These are phyloP conservation scores for Tuber magnatum DNA, from an alignment of 495 filamentous ascomycete genomes.

Conservation along the genomic window DNA sequence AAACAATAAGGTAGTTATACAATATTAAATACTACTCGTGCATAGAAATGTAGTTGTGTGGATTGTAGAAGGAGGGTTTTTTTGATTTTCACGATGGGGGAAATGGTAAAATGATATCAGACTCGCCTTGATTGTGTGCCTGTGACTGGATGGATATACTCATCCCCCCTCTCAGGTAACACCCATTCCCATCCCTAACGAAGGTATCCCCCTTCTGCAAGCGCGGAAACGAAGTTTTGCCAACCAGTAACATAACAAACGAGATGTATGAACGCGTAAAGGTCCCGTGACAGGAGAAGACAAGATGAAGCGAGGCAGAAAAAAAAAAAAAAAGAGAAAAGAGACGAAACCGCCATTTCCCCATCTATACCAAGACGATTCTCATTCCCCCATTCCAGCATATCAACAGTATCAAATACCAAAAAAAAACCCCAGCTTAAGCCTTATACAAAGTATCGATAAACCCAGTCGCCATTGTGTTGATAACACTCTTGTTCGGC, in stretches of 20 bases:
- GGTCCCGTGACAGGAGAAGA: neutral
- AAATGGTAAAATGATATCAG: neutral
- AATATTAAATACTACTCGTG: conserved; percentile 1
- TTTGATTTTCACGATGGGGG: neutral
- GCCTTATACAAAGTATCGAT: conserved; percentile 95
- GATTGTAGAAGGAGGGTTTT: neutral
- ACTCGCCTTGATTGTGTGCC: neutral
- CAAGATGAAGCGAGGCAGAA: neutral
- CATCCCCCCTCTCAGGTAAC: neutral
- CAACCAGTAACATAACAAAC: neutral
- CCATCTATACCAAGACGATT: neutral
- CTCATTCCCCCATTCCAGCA: neutral
- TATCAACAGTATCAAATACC: neutral
- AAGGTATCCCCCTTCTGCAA: neutral
- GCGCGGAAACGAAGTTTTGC: neutral
- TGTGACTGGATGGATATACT: neutral
- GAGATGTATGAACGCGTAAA: neutral
- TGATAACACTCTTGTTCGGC: conserved; percentile 91
- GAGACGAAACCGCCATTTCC: neutral
- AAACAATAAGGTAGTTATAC: neutral
- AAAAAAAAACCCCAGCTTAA: conserved; percentile 42
- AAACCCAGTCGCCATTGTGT: conserved; percentile 82
- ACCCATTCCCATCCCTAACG: neutral
- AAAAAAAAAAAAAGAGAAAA: neutral
- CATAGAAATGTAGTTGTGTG: neutral